phyloP scores from a whole-genome alignment of 495 filamentous ascomycete genomes.

The Penicillium roqueforti region DNA sequence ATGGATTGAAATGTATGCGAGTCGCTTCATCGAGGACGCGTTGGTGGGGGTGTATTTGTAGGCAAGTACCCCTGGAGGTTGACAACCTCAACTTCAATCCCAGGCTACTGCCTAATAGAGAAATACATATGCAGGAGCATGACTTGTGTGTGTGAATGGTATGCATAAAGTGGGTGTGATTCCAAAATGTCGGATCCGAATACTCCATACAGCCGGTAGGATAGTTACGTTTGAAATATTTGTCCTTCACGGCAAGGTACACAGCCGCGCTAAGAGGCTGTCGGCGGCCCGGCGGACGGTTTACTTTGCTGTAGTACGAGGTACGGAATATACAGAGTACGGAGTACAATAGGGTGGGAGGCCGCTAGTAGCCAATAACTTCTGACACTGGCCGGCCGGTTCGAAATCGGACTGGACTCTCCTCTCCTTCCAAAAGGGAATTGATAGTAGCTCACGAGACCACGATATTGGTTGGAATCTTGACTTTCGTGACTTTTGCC shows the following conservation, averaged over 20 bases:
- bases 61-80: not conserved
- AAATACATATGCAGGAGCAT: not conserved
- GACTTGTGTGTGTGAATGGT: not conserved
- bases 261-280: not conserved
- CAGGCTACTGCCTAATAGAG: not conserved
- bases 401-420: not conserved
- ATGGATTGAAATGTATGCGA: not conserved
- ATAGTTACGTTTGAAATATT: constrained; percentile 1
- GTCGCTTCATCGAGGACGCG: not conserved
- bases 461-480: not conserved
- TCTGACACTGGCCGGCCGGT: not conserved
- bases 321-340: not conserved
- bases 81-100: not conserved
- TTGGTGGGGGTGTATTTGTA: not conserved
- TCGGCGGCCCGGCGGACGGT: not conserved
- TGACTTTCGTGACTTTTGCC: not conserved
- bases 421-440: not conserved
- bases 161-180: constrained; percentile 3
- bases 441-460: not conserved
- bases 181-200: not conserved
- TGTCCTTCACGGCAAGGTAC: not conserved
- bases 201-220: not conserved
- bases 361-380: not conserved
- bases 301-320: not conserved
- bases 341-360: not conserved